A percentile compares a stretch with the other conserved stretches of the same genome.
phyloP scores from a whole-genome alignment of 2,329 filamentous ascomycete genomes.

The Aspergillus sp. region DNA sequence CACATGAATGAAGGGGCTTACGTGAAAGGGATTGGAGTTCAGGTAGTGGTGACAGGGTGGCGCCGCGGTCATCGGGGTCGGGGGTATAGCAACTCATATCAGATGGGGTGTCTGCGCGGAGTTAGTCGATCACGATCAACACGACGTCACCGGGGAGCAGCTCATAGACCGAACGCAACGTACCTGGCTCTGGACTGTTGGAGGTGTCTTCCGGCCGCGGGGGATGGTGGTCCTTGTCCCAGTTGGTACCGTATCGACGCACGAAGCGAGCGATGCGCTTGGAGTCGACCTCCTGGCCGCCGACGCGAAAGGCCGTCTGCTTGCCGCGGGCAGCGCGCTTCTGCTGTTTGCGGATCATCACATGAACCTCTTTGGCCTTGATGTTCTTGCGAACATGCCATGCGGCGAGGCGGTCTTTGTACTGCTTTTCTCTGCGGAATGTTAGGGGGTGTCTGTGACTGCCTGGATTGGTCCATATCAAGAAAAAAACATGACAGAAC shows the following conservation, averaged over 20 bases:
- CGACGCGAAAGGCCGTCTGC: slow-evolving; percentile 34
- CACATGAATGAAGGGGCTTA: slow-evolving; percentile 13
- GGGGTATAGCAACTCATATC: slow-evolving; percentile 39
- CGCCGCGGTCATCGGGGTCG: slow-evolving; percentile 28
- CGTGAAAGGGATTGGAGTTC: slow-evolving; percentile 26
- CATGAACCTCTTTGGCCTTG: slow-evolving; percentile 35
- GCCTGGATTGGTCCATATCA: slow-evolving; percentile 3
- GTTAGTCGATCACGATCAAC: neutral
- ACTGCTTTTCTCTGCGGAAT: slow-evolving; percentile 35
- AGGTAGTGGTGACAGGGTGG: slow-evolving; percentile 27
- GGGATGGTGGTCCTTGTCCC: slow-evolving; percentile 18
- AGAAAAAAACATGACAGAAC: slow-evolving; percentile 5
- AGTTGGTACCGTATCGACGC: slow-evolving; percentile 28
- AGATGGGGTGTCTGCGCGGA: slow-evolving; percentile 29
- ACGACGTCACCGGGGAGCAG: neutral
- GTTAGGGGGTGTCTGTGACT: slow-evolving; percentile 12
- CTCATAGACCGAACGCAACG: slow-evolving; percentile 1
- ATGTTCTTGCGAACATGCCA: slow-evolving; percentile 39
- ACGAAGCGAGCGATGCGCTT: slow-evolving; percentile 35
- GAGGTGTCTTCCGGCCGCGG: slow-evolving; percentile 8
- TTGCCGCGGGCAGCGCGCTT: slow-evolving; percentile 38
- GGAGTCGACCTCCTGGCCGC: slow-evolving; percentile 31
- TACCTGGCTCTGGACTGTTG: slow-evolving; percentile 33
- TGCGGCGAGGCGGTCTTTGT: slow-evolving; percentile 36
- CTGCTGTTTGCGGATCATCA: slow-evolving; percentile 38